These are phyloP conservation scores for Xeromyces bisporus DNA, from an alignment of 495 filamentous ascomycete species.

Conservation along the genomic window DNA sequence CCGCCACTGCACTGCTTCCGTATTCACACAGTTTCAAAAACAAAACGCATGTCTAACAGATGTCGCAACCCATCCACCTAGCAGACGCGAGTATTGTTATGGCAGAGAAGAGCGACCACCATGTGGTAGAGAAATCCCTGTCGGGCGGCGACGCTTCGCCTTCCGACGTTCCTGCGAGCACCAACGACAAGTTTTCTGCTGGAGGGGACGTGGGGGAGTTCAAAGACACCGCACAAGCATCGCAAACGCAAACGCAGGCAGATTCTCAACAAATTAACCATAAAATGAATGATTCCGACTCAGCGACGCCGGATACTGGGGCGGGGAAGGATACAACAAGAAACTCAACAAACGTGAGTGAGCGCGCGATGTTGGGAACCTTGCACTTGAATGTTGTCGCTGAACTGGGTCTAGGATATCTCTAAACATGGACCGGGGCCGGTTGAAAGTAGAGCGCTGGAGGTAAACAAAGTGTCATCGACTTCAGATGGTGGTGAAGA, in stretches of 20 bases:
- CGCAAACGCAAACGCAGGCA: constrained; percentile 12
- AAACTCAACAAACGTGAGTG: constrained; percentile 18
- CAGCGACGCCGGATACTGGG: constrained; percentile 11
- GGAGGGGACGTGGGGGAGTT: constrained; percentile 37
- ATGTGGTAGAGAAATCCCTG: constrained; percentile 66
- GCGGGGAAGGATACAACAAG: constrained; percentile 16
- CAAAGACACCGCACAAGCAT: constrained; percentile 22
- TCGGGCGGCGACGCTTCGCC: constrained; percentile 56
- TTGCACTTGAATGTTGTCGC: constrained; percentile 3
- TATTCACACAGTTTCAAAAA: constrained; percentile 10
- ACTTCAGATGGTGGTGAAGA: constrained; percentile 29
- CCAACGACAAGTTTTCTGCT: constrained; percentile 36
- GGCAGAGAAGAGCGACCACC: constrained; percentile 59
- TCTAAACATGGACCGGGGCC: constrained; percentile 18
- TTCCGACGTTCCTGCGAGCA: constrained; percentile 56
- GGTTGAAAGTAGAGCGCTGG: constrained; percentile 26
- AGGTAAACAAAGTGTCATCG: constrained; percentile 27
- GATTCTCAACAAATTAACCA: constrained; percentile 14
- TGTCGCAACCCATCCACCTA: constrained; percentile 12
- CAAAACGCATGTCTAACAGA: constrained; percentile 20
- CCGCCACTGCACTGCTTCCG: constrained; percentile 7
- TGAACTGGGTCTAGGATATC: constrained; percentile 17
- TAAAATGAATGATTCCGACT: constrained; percentile 7
- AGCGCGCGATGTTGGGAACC: neutral
- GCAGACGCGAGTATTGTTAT: constrained; percentile 57